Percentiles rank a stretch among this genome's conserved stretches.
Evolutionary conservation across 140 eudicot genomes (phyloP).

Genomic region (Cichorium intybus): DNA sequence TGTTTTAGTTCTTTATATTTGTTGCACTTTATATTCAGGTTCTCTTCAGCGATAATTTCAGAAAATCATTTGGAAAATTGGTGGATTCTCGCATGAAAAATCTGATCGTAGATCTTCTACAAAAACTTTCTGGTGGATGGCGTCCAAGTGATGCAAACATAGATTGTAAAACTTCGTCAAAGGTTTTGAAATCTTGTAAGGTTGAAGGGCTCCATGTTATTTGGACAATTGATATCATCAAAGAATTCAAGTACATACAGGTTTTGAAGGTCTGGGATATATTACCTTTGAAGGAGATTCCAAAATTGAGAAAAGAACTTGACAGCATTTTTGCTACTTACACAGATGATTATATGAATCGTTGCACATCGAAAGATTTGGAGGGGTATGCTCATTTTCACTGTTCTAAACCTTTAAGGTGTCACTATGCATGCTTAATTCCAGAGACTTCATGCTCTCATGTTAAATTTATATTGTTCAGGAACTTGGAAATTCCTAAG

Average conservation of each 20-base stretch:
- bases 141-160: slow-evolving; percentile 40
- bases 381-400: slow-evolving; percentile 42
- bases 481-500: slow-evolving; percentile 62
- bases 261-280: slow-evolving; percentile 76
- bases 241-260: slow-evolving; percentile 43
- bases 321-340: slow-evolving; percentile 18
- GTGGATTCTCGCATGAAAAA: slow-evolving; percentile 29
- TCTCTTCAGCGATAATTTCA: slow-evolving; percentile 52
- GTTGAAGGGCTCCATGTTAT: slow-evolving; percentile 43
- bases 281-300: slow-evolving; percentile 24
- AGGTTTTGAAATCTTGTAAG: slow-evolving; percentile 41
- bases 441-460: not conserved
- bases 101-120: slow-evolving; percentile 37
- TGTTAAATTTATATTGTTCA: slow-evolving; percentile 4
- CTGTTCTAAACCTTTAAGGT: not conserved
- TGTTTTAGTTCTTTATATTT: not conserved
- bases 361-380: slow-evolving; percentile 25
- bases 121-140: slow-evolving; percentile 61
- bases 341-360: slow-evolving; percentile 18
- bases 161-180: too few species aligned
- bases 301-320: slow-evolving; percentile 5
- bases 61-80: slow-evolving; percentile 45
- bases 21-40: slow-evolving; percentile 33
- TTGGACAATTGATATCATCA: slow-evolving; percentile 48
- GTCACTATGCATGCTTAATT: not conserved